phyloP scores from a whole-genome alignment of 164 flowering plant genomes.

The Chloranthus sessilifolius region DNA sequence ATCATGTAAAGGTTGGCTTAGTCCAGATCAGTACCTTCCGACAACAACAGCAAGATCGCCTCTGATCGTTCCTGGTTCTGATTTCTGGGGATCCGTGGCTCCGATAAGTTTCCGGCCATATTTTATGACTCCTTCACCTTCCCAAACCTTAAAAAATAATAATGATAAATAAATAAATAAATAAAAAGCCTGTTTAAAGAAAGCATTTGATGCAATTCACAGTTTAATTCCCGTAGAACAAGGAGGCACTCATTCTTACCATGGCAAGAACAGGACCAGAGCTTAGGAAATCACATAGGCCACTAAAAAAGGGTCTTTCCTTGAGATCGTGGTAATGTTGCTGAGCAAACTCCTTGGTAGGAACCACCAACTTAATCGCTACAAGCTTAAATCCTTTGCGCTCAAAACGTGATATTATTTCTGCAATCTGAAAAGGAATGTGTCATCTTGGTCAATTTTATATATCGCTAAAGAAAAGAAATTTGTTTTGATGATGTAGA shows the following conservation, averaged over 20 bases:
- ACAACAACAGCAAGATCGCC: slow-evolving; percentile 97
- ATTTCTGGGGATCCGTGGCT: slow-evolving; percentile 96
- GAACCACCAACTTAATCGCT: slow-evolving; percentile 71
- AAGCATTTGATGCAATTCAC: not conserved
- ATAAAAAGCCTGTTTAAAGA: not conserved
- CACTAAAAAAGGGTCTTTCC: slow-evolving; percentile 92
- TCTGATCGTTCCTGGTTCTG: slow-evolving; percentile 98
- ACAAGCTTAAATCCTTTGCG: slow-evolving; percentile 95
- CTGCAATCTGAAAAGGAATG: slow-evolving; percentile 63
- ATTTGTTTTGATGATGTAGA: no score
- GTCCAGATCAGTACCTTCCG: slow-evolving; percentile 67
- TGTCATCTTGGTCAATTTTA: no score
- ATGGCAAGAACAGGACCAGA: slow-evolving; percentile 99
- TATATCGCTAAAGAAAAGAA: no score
- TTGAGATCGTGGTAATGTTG: slow-evolving; percentile 94
- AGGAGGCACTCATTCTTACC: slow-evolving; percentile 37
- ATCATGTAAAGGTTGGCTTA: no score
- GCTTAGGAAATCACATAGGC: slow-evolving; percentile 90
- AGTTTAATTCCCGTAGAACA: not conserved
- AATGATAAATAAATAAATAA: slow-evolving; percentile 1
- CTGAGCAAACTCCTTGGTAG: slow-evolving; percentile 86
- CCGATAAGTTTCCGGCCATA: slow-evolving; percentile 96
- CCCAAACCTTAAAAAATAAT: slow-evolving; percentile 77
- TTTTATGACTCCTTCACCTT: slow-evolving; percentile 95
- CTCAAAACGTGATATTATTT: slow-evolving; percentile 89